Evolutionary conservation across 352 stramenopile genomes (phyloP).

Genomic region (Pelagophyceae sp.): DNA sequence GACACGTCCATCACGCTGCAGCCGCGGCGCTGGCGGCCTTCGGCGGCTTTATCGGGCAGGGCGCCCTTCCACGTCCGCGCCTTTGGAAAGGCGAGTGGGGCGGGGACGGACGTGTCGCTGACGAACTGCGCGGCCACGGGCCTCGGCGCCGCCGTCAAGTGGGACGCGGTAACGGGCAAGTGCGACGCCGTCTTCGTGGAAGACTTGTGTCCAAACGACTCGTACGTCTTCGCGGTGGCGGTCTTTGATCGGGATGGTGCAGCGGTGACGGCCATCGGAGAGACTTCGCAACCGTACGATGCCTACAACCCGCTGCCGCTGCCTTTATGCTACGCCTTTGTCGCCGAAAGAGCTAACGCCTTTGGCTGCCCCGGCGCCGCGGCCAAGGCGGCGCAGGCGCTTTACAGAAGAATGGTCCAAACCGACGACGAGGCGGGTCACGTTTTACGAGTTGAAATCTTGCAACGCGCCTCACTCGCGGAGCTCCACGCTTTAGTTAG

Average conservation of each 20-base stretch:
- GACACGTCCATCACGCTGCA: slow-evolving; percentile 49
- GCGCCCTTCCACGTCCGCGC: slow-evolving; percentile 60
- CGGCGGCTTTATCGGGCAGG: slow-evolving; percentile 30
- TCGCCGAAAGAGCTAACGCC: slow-evolving; percentile 50
- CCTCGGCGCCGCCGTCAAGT: slow-evolving; percentile 38
- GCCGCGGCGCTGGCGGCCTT: slow-evolving; percentile 39
- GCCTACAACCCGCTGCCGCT: slow-evolving; percentile 58
- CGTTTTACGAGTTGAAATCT: background rate
- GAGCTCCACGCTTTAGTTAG: slow-evolving; percentile 10
- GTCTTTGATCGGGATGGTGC: slow-evolving; percentile 57
- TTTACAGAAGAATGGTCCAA: slow-evolving; percentile 6
- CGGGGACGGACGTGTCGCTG: slow-evolving; percentile 60
- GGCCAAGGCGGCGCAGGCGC: background rate
- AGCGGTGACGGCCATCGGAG: slow-evolving; percentile 56
- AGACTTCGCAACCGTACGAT: slow-evolving; percentile 51
- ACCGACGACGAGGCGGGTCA: background rate
- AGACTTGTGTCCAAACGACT: slow-evolving; percentile 54
- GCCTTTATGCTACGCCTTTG: slow-evolving; percentile 56
- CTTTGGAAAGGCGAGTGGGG: slow-evolving; percentile 57
- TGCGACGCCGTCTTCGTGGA: slow-evolving; percentile 41
- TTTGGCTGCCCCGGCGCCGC: background rate
- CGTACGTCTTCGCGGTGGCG: slow-evolving; percentile 66
- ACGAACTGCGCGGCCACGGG: slow-evolving; percentile 58
- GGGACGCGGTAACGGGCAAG: background rate
- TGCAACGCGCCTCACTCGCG: background rate